A percentile compares a stretch with the other conserved stretches of the same genome.
Conservation (phyloP, 768 basidiomycete species). For the Floccularia luteovirens region DNA sequence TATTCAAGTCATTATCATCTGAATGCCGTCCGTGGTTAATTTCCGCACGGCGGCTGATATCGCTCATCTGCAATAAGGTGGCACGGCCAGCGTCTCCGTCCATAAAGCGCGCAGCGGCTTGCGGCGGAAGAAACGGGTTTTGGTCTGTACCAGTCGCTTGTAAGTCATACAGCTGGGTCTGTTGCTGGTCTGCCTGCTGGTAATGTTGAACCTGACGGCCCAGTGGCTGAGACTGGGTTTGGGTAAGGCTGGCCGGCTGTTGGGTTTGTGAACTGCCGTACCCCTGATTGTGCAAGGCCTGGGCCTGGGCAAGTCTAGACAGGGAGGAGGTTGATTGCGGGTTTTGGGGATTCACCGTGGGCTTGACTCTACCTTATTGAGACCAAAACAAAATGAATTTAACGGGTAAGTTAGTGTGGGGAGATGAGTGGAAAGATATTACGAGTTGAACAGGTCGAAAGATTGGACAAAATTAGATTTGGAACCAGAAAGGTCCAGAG, state of each 20-base stretch:
- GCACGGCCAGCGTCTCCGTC: slow-evolving; percentile 53
- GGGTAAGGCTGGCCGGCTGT: neutral
- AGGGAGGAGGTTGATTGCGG: no score
- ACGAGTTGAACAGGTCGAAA: neutral
- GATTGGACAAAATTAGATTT: neutral
- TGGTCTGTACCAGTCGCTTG: slow-evolving; percentile 11
- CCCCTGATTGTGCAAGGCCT: no score
- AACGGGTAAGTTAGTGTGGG: no score
- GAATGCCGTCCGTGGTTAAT: no score
- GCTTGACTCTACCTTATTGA: no score
- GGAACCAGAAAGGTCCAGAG: neutral
- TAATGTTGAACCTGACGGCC: neutral
- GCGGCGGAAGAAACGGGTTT: slow-evolving; percentile 50
- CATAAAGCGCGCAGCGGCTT: slow-evolving; percentile 43
- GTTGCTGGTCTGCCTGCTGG: slow-evolving; percentile 2
- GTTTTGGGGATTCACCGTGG: no score
- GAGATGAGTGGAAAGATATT: no score
- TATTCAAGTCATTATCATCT: slow-evolving; percentile 13
- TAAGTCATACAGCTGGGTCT: slow-evolving; percentile 1
- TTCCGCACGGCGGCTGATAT: slow-evolving; percentile 59
- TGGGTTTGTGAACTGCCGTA: neutral
- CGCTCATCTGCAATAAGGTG: slow-evolving; percentile 72
- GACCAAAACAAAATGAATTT: no score
- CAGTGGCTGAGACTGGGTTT: no score
- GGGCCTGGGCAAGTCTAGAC: no score